A percentile compares a stretch with the other conserved stretches of the same genome.
phyloP scores from a whole-genome alignment of 495 filamentous ascomycete species.

The Aspergillus wentii region DNA sequence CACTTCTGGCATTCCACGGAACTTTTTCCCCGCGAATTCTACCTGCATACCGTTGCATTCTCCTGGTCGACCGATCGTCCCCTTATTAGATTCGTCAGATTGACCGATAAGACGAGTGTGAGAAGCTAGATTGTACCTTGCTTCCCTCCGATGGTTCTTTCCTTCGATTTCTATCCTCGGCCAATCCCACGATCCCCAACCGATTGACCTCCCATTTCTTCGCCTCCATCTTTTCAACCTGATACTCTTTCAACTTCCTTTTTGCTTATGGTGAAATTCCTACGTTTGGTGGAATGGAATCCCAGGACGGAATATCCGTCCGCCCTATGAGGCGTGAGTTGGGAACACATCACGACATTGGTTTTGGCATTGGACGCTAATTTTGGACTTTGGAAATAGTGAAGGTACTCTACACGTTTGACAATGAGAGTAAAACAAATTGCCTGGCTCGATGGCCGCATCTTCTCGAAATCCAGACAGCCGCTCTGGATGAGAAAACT shows the following conservation, averaged over 20 bases:
- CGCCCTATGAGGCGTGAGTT: slow-evolving; percentile 51
- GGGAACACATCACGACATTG: background rate
- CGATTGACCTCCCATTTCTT: slow-evolving; percentile 1
- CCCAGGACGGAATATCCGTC: slow-evolving; percentile 48
- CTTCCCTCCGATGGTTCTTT: too few relatives aligned
- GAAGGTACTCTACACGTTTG: slow-evolving; percentile 96
- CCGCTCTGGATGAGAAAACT: slow-evolving; percentile 69
- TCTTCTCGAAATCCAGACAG: slow-evolving; percentile 71
- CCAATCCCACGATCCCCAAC: background rate
- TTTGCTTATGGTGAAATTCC: slow-evolving; percentile 26
- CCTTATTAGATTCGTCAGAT: slow-evolving; percentile 7
- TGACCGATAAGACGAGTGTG: slow-evolving; percentile 1
- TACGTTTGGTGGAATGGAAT: slow-evolving; percentile 38
- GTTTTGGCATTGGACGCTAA: slow-evolving; percentile 12
- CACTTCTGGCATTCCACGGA: slow-evolving; percentile 15
- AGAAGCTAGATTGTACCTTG: slow-evolving; percentile 5
- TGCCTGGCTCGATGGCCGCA: slow-evolving; percentile 89
- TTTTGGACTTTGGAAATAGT: slow-evolving; percentile 30
- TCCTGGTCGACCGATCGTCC: slow-evolving; percentile 14
- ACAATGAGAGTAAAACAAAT: slow-evolving; percentile 81
- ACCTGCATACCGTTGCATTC: slow-evolving; percentile 17
- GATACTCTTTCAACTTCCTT: background rate
- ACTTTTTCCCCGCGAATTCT: slow-evolving; percentile 6
- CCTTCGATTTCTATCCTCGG: background rate
- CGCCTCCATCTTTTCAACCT: slow-evolving; percentile 1